A percentile compares a stretch with the other conserved stretches of the same genome.
Evolutionary conservation across 129 eudicot species (phyloP).

Genomic region (Tagetes erecta): DNA sequence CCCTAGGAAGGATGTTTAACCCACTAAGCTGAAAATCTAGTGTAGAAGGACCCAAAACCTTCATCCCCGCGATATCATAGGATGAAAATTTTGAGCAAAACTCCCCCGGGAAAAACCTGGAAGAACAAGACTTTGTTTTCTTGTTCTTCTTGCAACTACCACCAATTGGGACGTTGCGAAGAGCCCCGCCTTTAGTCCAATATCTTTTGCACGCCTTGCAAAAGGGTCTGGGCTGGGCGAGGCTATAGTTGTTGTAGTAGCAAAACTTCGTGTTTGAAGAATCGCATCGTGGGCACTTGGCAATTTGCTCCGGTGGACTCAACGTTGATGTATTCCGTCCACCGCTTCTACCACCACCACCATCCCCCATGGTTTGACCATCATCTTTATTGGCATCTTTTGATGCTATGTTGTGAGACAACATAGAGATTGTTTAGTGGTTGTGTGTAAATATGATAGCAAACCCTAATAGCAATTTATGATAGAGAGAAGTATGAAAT

Average conservation of each 20-base stretch:
- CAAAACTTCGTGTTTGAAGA: conserved; percentile 91
- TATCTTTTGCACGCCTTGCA: conserved; percentile 88
- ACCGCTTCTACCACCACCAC: conserved; percentile 27
- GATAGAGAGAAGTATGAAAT: conserved; percentile 13
- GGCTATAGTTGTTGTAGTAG: conserved; percentile 94
- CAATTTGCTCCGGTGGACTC: conserved; percentile 41
- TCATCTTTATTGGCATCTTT: conserved; percentile 45
- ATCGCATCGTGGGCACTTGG: conserved; percentile 83
- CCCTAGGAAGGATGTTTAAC: conserved; percentile 32
- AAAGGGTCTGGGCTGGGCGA: conserved; percentile 79
- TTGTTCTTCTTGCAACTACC: conserved; percentile 81
- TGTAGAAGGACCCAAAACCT: conserved; percentile 55
- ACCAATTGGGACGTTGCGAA: conserved; percentile 81
- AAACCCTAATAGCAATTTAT: conserved; percentile 29
- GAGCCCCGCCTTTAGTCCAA: conserved; percentile 89
- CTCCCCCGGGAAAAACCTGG: conserved; percentile 32
- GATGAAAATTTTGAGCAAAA: conserved; percentile 35
- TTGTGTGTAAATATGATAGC: conserved; percentile 7
- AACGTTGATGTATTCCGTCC: conserved; percentile 31
- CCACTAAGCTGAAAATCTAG: conserved; percentile 75
- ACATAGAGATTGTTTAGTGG: conserved; percentile 27
- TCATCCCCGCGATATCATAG: conserved; percentile 44
- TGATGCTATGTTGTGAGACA: conserved; percentile 43
- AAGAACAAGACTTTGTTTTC: conserved; percentile 47
- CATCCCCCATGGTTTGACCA: conserved; percentile 27